phyloP scores from a whole-genome alignment of 2,329 filamentous ascomycete species.

The Falciphora oryzae region DNA sequence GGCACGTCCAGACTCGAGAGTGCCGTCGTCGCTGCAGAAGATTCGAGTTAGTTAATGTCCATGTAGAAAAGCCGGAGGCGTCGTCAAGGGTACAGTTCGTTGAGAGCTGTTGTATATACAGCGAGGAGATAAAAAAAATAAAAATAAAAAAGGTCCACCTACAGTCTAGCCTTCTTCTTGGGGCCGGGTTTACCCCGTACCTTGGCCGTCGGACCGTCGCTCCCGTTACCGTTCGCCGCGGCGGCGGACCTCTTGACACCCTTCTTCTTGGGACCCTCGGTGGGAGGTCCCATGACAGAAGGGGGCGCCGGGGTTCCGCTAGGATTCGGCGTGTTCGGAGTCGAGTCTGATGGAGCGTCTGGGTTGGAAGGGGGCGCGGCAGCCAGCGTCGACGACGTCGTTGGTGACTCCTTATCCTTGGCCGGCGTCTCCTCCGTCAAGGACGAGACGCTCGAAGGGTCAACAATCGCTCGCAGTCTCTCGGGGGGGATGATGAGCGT shows the following conservation, averaged over 20 bases:
- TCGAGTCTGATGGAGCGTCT: constrained; percentile 34
- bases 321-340: constrained; percentile 51
- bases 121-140: neutral
- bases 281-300: constrained; percentile 53
- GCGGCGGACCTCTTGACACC: constrained; percentile 64
- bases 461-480: constrained; percentile 44
- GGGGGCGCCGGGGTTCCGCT: constrained; percentile 48
- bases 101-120: neutral
- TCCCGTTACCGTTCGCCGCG: constrained; percentile 48
- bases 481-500: constrained; percentile 47
- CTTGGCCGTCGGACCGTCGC: constrained; percentile 56
- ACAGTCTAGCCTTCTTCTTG: constrained; percentile 95
- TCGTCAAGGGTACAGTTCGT: neutral
- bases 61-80: neutral
- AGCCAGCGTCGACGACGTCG: neutral
- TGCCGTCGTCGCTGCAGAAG: constrained; percentile 51
- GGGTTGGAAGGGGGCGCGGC: constrained; percentile 1
- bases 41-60: neutral
- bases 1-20: constrained; percentile 41
- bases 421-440: constrained; percentile 33
- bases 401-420: constrained; percentile 23
- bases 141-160: constrained; percentile 50
- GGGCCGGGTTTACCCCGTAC: constrained; percentile 83
- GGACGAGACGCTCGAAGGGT: constrained; percentile 35
- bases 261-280: constrained; percentile 66